Evolutionary conservation across 352 stramenopile species (phyloP), one percentile per base, ranked within the genome.

Genomic region (Globisporangium echinulatum): DNA sequence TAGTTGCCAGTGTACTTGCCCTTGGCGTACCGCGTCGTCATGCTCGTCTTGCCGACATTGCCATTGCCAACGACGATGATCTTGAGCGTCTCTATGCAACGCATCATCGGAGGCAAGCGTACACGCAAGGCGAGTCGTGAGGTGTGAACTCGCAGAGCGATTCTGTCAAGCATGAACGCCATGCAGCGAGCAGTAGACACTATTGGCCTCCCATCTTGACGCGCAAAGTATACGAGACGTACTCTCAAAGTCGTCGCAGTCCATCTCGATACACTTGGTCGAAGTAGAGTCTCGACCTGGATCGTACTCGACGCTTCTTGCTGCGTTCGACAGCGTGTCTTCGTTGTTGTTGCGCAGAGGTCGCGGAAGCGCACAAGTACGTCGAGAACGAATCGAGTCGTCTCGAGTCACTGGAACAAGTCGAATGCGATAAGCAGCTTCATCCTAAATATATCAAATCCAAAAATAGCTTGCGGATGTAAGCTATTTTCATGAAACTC

Each of bases 1-100:
- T 94, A 94, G 43, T 84, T 85, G 55, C 71, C 73, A 15, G 79
- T 89, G 72, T 90, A 95, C 48, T 71, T 70, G 50, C 81, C 81
- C 61, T 90, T 90, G 49, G 84, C 80, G 54, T 89, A 92, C 14
- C 82, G 77, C 40, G 75, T 86, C 7, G 84, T 90, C 68, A 94
- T 84, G 43, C 77, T 89, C 17, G 86, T 92, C 62, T 95, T 95
- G 51, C 80, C 82, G 14, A 89, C 87, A 59, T 92, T 92, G 43
- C 76, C 84, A 65, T 95, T 94, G 37, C 86, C 82, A 37, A 94
- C 81, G 25, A 92, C 82, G 49, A 90, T 85, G 25, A 93, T 70
- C 64, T 93, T 93, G 58, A 90, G 74, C 17, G 78, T 92, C 62
- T 89, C 79, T 89, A 33, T 33, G 25, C 25, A 2, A 33, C 25